These are phyloP conservation scores for Gynochthodes officinalis DNA, from an alignment of 257 asterid genomes.

Conservation along the genomic window DNA sequence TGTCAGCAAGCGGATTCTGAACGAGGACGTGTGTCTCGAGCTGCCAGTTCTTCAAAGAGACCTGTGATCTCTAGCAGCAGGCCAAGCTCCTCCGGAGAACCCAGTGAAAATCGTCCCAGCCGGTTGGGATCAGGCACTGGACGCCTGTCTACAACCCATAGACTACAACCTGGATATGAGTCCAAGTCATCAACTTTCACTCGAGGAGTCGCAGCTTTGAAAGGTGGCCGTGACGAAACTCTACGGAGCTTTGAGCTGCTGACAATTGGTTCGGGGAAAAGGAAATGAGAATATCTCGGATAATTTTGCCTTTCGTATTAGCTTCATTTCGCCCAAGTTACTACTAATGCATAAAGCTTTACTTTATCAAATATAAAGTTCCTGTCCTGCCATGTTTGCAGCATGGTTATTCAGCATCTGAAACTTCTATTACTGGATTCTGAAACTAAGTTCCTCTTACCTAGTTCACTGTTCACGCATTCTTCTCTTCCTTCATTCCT, in stretches of 20 bases:
- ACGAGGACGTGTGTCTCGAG: slow-evolving; percentile 53
- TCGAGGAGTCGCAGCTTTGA: slow-evolving; percentile 50
- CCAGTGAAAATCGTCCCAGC: slow-evolving; percentile 45
- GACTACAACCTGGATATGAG: slow-evolving; percentile 61
- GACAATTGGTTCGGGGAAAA: slow-evolving; percentile 69
- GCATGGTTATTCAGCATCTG: neutral
- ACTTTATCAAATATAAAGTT: neutral
- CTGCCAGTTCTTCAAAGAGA: slow-evolving; percentile 65
- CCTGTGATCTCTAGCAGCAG: slow-evolving; percentile 57
- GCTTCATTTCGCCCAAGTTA: neutral
- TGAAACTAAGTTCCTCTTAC: neutral
- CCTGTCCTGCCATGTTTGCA: slow-evolving; percentile 1
- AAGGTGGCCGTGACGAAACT: slow-evolving; percentile 67
- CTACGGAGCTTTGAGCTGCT: slow-evolving; percentile 80
- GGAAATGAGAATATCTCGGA: slow-evolving; percentile 41
- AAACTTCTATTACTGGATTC: neutral
- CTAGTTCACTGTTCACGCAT: neutral
- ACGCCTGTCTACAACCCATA: slow-evolving; percentile 50
- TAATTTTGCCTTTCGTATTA: neutral
- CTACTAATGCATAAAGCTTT: slow-evolving; percentile 11
- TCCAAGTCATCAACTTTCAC: slow-evolving; percentile 63
- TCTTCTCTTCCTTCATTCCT: too few species aligned
- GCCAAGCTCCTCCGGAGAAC: slow-evolving; percentile 75
- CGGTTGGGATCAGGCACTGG: slow-evolving; percentile 55
- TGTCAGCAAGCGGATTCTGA: slow-evolving; percentile 60